Percentiles rank a stretch among this genome's conserved stretches.
Conservation (phyloP, 441 rosid species). For the Euphorbia celastroides region DNA sequence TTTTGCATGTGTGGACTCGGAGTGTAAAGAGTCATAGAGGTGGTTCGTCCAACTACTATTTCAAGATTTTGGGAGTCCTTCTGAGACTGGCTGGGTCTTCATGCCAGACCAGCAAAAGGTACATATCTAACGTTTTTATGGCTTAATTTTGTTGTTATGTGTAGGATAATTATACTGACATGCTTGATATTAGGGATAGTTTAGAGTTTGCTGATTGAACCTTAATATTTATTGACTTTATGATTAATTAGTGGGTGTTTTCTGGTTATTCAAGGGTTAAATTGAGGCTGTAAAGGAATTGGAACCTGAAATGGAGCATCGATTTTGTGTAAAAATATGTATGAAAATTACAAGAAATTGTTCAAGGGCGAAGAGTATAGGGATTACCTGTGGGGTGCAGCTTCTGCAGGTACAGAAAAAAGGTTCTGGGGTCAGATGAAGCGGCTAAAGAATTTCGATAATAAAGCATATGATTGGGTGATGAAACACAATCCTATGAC, state of each 20-base stretch:
- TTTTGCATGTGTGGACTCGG: background rate
- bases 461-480: background rate
- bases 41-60: background rate
- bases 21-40: background rate
- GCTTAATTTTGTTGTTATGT: no score
- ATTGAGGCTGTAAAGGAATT: background rate
- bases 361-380: background rate
- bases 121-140: background rate
- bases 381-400: background rate
- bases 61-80: background rate
- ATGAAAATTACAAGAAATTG: no score
- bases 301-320: background rate
- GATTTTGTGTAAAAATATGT: background rate
- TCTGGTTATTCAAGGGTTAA: no score
- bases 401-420: background rate
- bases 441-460: background rate
- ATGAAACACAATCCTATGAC: background rate
- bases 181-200: no score
- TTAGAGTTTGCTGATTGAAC: no score
- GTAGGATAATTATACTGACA: no score
- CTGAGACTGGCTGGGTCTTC: background rate
- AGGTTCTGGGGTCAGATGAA: no score
- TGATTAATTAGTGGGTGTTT: no score
- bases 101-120: background rate
- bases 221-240: no score